Evolutionary conservation across 768 basidiomycete species (phyloP).

Genomic region (Hortiboletus flavorubellus): DNA sequence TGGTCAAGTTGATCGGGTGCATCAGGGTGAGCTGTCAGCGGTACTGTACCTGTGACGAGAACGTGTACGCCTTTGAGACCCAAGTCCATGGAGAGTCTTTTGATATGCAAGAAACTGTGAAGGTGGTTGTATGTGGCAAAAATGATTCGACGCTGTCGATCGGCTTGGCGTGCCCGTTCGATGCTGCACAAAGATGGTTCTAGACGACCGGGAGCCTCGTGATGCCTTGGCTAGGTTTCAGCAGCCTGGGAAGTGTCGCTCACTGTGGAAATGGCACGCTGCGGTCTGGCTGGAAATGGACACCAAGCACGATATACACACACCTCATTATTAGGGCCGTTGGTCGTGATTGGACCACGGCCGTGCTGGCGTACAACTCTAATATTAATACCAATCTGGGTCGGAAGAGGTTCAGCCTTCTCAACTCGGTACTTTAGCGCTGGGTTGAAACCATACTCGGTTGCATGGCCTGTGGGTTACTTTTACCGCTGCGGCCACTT

Average conservation of each 20-base stretch:
- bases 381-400: too few species aligned
- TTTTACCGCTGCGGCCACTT: constrained; percentile 5
- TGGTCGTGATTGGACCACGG: background rate
- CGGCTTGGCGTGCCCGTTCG: background rate
- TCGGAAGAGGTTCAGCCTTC: background rate
- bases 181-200: constrained; percentile 8
- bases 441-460: too few species aligned
- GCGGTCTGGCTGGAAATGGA: background rate
- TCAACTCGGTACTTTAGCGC: too few species aligned
- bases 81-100: constrained; percentile 44
- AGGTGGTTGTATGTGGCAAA: background rate
- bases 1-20: background rate
- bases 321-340: background rate
- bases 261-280: background rate
- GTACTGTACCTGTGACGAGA: constrained; percentile 55
- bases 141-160: background rate
- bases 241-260: constrained; percentile 12
- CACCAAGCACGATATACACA: background rate
- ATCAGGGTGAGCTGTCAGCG: background rate
- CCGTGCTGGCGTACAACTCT: too few species aligned
- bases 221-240: constrained; percentile 9
- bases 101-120: background rate
- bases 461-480: too few species aligned
- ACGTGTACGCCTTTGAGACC: constrained; percentile 60
- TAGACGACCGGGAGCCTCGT: constrained; percentile 1